Evolutionary conservation across 2,329 filamentous ascomycete genomes (phyloP), one percentile per base, ranked within the genome.

Genomic region (Dryadomyces quercus-mongolicae): DNA sequence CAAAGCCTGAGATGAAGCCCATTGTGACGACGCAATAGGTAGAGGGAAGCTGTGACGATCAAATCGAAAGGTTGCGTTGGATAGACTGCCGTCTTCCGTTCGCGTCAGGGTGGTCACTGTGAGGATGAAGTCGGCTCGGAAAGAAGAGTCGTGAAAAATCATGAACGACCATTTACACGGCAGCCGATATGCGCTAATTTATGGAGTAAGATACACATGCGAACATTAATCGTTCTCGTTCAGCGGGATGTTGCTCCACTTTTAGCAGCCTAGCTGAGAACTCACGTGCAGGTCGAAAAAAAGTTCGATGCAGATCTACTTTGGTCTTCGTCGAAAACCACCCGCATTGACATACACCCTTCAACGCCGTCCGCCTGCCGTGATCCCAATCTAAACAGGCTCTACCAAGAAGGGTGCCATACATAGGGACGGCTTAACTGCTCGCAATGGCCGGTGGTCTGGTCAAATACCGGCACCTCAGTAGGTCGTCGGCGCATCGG

Each of bases 401-500:
- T 5, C 25, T 31, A 31, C 25, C 25, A 31, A 31, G 8, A 31
- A 31, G 25, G 25, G 25, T 8, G 25, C 25, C 25, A 31, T 31
- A 31, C 4, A 31, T 31, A 31, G 25, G 25, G 8, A 31, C 4
- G 25, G 25, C 15, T 42, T n/a, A 44, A 18, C 5, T 16, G 18
- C 16, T 44, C 22, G 25, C n/a, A 25, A 95, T 96, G 91, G 90
- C 89, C 60, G 90, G 90, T 64, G 89, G 88, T 61, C 77, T 82
- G 60, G 80, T 88, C 69, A 94, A 90, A 74, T 95, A 92, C 74
- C 85, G 93, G 62, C 88, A 94, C 70, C 76, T 98, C 58, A 84
- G 84, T 71, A 90, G 93, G 62, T 78, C 82, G 61, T 95, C 90
- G 52, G 76, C 92, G 54, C 93, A 96, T 68, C 82, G 93, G 67